phyloP scores from a whole-genome alignment of 768 basidiomycete genomes.

The Calocybe indica region DNA sequence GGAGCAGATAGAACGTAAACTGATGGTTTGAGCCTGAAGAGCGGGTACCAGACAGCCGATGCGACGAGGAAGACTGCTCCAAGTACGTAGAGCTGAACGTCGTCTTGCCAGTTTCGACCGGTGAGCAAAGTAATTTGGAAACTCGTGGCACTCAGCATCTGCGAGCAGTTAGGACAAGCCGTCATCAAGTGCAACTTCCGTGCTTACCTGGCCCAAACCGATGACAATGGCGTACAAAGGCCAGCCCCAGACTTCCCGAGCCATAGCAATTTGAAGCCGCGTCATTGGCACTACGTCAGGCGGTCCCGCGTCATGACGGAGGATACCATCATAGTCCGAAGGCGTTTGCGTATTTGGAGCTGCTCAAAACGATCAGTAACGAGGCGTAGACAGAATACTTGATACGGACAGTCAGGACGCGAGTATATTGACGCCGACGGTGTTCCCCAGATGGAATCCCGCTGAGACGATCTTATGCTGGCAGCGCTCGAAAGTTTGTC shows the following conservation, averaged over 20 bases:
- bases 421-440: constrained; percentile 61
- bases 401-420: constrained; percentile 66
- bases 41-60: constrained; percentile 82
- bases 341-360: constrained; percentile 47
- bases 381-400: constrained; percentile 3
- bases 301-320: constrained; percentile 42
- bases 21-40: constrained; percentile 86
- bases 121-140: constrained; percentile 92
- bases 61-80: constrained; percentile 83
- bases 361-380: constrained; percentile 8
- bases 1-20: constrained; percentile 81
- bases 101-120: constrained; percentile 78
- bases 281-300: constrained; percentile 76
- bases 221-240: constrained; percentile 89
- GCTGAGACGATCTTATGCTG: constrained; percentile 70
- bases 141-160: constrained; percentile 88
- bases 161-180: constrained; percentile 5
- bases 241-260: constrained; percentile 79
- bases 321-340: constrained; percentile 36
- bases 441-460: constrained; percentile 80
- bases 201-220: constrained; percentile 68
- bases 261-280: constrained; percentile 76
- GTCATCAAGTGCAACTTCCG: neutral
- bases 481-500: constrained; percentile 83
- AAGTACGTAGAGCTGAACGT: constrained; percentile 85